Evolutionary conservation across 805 yeast species (phyloP).

Genomic region (Lachancea dasiensis): DNA sequence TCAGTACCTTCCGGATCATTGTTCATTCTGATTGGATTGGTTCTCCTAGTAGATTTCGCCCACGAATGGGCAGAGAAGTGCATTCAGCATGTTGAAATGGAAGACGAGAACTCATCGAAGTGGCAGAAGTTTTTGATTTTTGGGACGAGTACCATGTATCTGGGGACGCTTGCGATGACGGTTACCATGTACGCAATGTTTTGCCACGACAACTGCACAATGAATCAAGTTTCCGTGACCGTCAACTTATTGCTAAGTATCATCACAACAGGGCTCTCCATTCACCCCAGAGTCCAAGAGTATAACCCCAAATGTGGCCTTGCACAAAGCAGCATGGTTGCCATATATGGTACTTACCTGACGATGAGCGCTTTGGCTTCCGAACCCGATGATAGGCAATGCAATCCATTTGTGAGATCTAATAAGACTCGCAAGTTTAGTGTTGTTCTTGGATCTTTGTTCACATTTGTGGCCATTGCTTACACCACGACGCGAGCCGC

Average conservation of each 20-base stretch:
- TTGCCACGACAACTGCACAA: slow-evolving; percentile 72
- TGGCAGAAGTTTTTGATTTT: slow-evolving; percentile 82
- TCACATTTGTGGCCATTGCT: slow-evolving; percentile 92
- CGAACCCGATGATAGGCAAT: slow-evolving; percentile 89
- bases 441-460: slow-evolving; percentile 81
- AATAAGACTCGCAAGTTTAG: slow-evolving; percentile 86
- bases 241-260: slow-evolving; percentile 64
- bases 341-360: slow-evolving; percentile 85
- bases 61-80: slow-evolving; percentile 99
- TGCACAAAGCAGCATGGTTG: slow-evolving; percentile 95
- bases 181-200: slow-evolving; percentile 77
- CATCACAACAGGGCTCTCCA: slow-evolving; percentile 61
- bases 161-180: slow-evolving; percentile 65
- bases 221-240: slow-evolving; percentile 84
- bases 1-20: slow-evolving; percentile 79
- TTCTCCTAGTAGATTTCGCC: slow-evolving; percentile 90
- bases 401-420: slow-evolving; percentile 89
- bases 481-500: slow-evolving; percentile 98
- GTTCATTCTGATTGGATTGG: slow-evolving; percentile 83
- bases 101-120: slow-evolving; percentile 48
- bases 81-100: slow-evolving; percentile 81
- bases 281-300: slow-evolving; percentile 82
- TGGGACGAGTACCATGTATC: slow-evolving; percentile 83
- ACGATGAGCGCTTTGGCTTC: slow-evolving; percentile 90
- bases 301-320: slow-evolving; percentile 92